A percentile compares a stretch with the other conserved stretches of the same genome.
Evolutionary conservation across 176 grass and related monocot genomes (phyloP).

Genomic region (sorghum (Sorghum bicolor)): DNA sequence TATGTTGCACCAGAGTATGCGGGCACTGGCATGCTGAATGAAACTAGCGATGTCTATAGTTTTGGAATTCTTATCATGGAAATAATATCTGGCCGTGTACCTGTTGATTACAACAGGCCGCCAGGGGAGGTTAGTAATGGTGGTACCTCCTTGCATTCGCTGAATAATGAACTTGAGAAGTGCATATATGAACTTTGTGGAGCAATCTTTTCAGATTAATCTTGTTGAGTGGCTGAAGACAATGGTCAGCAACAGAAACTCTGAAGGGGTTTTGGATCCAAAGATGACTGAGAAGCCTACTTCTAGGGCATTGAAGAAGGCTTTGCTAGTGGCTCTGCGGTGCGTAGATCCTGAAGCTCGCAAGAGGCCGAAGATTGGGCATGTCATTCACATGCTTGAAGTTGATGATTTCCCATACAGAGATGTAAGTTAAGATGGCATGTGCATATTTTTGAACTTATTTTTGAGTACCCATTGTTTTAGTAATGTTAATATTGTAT

Average conservation of each 20-base stretch:
- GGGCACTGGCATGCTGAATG: conserved; percentile 95
- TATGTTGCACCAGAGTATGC: conserved; percentile 98
- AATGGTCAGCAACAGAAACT: conserved; percentile 92
- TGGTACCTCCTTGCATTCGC: not conserved
- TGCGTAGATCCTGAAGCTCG: conserved; percentile 95
- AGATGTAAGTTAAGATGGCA: conserved; percentile 60
- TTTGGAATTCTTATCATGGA: conserved; percentile 99
- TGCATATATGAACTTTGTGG: conserved; percentile 16
- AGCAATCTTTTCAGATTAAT: conserved; percentile 70
- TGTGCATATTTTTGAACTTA: not conserved
- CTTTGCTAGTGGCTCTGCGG: conserved; percentile 82
- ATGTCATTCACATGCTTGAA: conserved; percentile 99
- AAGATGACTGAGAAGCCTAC: conserved; percentile 88
- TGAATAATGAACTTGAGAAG: conserved; percentile 1
- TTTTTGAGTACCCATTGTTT: not conserved
- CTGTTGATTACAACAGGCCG: conserved; percentile 88
- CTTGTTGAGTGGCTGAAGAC: conserved; percentile 97
- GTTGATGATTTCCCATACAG: conserved; percentile 96
- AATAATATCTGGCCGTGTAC: conserved; percentile 85
- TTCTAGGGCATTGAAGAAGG: conserved; percentile 80
- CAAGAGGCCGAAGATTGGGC: conserved; percentile 96
- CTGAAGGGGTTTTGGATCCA: conserved; percentile 93
- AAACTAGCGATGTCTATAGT: conserved; percentile 94
- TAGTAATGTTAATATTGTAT: not conserved
- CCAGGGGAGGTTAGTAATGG: conserved; percentile 72